Evolutionary conservation across 2,329 filamentous ascomycete genomes (phyloP), one percentile per base, ranked within the genome.

Genomic region (Coleophoma eucalyptorum): DNA sequence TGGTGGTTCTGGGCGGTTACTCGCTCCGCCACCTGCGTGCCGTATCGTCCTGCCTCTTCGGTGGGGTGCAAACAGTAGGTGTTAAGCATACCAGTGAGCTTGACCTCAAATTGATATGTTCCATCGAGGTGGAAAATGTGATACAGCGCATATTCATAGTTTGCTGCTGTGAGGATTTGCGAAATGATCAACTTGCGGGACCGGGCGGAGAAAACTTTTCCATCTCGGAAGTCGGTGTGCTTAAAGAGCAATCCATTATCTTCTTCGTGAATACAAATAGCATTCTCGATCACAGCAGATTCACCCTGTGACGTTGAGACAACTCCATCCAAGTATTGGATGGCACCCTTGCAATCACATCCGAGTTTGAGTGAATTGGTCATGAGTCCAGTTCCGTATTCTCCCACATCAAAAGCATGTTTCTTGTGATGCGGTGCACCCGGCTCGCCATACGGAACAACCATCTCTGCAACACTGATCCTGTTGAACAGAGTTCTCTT

Each of bases 1-100:
- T 97, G 91, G 69, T 97, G 92, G 73, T 96, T 96, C 72, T 96
- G 92, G 0, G 92, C 92, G 63, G 96, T 96, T 64, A 96, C 90
- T 38, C 89, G 76, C 0, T 90, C 89, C 63, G 93, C 93, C 6
- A 97, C 92, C 67, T 96, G 86, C 0, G 91, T 96, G 50, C 92
- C 92, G 89, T 90, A 96, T 52, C 89, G 90, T 31, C 88, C 76
- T 7, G 88, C 87, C 56, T 94, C 89, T 69, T 96, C 91, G 43
- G 83, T 88, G 0, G 85, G 81, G 60, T 84, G 81, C 77, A 96
- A 86, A 20, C 84, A 75, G 62, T 96, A 96, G 0, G 92, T 97
- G 76, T 96, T 96, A 48, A 97, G 74, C 65, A 96, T 96, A 47
- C 91, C 91, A 0, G 91, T 96, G 26, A 96, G 81, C 69, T 93